Percentiles rank a stretch among this genome's conserved stretches.
Evolutionary conservation across 164 flowering plant species (phyloP).

Genomic region (Vitis labrusca): DNA sequence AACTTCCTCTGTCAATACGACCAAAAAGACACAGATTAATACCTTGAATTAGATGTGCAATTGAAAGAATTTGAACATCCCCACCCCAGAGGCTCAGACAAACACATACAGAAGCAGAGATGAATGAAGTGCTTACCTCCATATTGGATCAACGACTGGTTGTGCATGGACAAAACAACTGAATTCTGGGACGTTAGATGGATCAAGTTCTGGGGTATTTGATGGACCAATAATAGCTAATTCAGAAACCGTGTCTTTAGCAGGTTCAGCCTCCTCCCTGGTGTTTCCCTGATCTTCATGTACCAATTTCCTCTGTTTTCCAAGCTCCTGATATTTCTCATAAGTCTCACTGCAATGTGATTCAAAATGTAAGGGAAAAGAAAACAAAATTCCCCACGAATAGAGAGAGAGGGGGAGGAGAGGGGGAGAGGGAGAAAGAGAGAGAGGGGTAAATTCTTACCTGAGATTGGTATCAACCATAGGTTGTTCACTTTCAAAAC

Average conservation of each 20-base stretch:
- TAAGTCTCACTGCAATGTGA: not conserved
- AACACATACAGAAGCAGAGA: not conserved
- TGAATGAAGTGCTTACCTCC: constrained; percentile 29
- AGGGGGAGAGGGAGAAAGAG: too few species aligned
- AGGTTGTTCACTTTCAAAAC: constrained; percentile 33
- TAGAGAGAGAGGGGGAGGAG: not conserved
- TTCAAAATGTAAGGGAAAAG: not conserved
- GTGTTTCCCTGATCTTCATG: constrained; percentile 6
- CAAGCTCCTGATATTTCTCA: constrained; percentile 1
- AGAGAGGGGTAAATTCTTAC: constrained; percentile 20
- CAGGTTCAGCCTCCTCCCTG: constrained; percentile 7
- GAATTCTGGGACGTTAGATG: not conserved
- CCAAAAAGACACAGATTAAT: not conserved
- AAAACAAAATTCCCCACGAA: not conserved
- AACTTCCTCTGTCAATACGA: constrained; percentile 41
- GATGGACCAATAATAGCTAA: not conserved
- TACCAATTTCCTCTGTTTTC: constrained; percentile 2
- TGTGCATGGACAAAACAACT: constrained; percentile 13
- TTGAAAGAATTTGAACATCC: too few species aligned
- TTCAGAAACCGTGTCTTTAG: not conserved
- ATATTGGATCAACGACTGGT: constrained; percentile 33
- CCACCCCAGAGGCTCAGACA: not conserved
- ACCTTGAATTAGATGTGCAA: not conserved
- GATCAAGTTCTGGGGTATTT: not conserved
- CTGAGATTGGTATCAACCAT: constrained; percentile 51